Evolutionary conservation across 2,329 filamentous ascomycete species (phyloP), one percentile per base, ranked within the genome.

Genomic region (Xylariaceae sp.): DNA sequence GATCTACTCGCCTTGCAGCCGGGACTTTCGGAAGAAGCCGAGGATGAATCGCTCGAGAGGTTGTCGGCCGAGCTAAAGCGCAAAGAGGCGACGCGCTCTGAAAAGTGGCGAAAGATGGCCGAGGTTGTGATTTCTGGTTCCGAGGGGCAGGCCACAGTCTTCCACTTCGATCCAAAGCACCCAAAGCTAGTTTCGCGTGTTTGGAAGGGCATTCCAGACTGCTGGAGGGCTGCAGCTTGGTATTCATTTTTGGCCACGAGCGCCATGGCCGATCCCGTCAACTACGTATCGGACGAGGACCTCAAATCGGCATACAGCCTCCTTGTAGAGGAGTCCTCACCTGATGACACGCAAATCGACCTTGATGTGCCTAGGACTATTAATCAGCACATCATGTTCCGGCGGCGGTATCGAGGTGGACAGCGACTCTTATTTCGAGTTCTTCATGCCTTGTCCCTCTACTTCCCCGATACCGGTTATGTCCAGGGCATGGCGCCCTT

Each of bases 201-300:
- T 1, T 99, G 94, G 94, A 99, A 99, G 73, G 94, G 94, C 35
- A 96, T 99, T 64, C 94, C 94, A 0, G 94, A 99, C 74, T 86
- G 91, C 63, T 99, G 94, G 94, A 88, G 94, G 55, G 85, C 88
- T 37, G 88, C 90, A 1, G 94, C 93, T 1, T 99, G 94, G 94
- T 93, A 93, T 76, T 91, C 92, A 3, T 99, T 99, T 71, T 82
- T 99, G 34, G 82, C 86, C 5, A 78, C 88, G 7, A 93, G 90
- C 64, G 91, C 92, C 39, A 86, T 83, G 69, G 83, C 81, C 62
- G 80, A 83, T 63, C 75, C 80, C 54, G 80, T 83, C 59, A 64
- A 66, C n/a, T 84, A 82, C 54, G 82, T 84, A 2, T 79, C 84
- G 0, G 90, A 94, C 58, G 84, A 87, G 47, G 82, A 89, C 58